Evolutionary conservation across 2,329 filamentous ascomycete genomes (phyloP), one percentile per base, ranked within the genome.

Genomic region (Verticillium dahliae): DNA sequence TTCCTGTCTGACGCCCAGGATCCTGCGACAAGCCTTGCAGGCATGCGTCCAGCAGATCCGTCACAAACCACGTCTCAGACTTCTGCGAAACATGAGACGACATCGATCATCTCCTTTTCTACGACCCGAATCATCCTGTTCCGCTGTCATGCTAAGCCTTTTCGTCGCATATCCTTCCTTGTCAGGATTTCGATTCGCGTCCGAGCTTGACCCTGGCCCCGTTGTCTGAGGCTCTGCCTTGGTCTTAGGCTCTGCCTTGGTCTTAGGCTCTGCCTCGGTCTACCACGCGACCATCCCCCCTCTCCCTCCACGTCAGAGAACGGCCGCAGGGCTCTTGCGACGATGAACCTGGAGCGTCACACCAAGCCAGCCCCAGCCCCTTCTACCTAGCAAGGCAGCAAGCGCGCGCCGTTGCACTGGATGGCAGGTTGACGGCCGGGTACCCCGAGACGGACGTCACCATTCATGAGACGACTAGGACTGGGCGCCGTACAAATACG

Each of bases 401-500:
- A 50, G 18, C 45, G 45, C 22, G 45, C 11, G 45, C 45, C 22
- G 45, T n/a, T 11, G 15, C 2, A 50, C 45, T 22, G 45, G 45
- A 50, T 50, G 45, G 45, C 45, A 50, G 45, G 45, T 50, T 27
- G 41, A 50, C 13, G 45, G 18, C 45, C 45, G 45, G 45, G 45
- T 50, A 50, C 10, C 45, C n/a, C 10, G n/a, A 18, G 45, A 50
- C 18, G 45, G 45, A 50, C 45, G 45, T 50, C 18, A 50, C 45
- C 45, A 22, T n/a, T 27, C 45, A 50, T 50, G 45, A 50, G 45
- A 50, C 45, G 45, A 18, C n/a, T 18, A 50, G 18, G 18, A 18
- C n/a, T 15, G 9, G n/a, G 18, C n/a, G 59, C 58, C 54, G 60
- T 72, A 72, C 69, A 71, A 69, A 70, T 71, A 70, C 54, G 56